Base-by-base conservation (phyloP, 768 basidiomycete genomes). In the Trametopsis cervina region DNA sequence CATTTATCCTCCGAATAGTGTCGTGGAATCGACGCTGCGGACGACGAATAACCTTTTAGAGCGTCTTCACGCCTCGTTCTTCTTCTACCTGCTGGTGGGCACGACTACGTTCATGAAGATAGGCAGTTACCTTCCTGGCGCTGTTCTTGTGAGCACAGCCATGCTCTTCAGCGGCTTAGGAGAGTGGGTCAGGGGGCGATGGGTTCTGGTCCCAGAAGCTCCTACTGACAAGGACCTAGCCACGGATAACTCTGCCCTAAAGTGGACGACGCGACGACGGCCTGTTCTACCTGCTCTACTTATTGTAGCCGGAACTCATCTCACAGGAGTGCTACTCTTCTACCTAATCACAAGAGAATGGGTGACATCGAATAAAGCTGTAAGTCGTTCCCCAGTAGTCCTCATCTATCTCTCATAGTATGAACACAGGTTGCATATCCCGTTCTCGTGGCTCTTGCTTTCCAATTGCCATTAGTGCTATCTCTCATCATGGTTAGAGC, bases 61-160 rank as follows among this genome's bases (percentile, higher is more conserved):
- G 61, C 82, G 96, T 13, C 79, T 98, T 18, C 96, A 99, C 63
- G 94, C 94, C 1, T 98, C 95, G 0, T 94, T 95, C 67, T 97
- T 98, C 72, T 93, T 98, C 69, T 98, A 94, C 68, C 72, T 98
- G 52, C 68, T 91, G 50, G 76, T 85, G 12, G 69, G 69, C 33
- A 73, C 81, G 1, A 70, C 66, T 4, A 75, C 73, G 1, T 96
- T 95, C 68, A 76, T 91, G 56, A 89, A 94, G 61, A 91, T 98
- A 23, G 94, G 93, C 2, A 79, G 73, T 57, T 99, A 90, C 65
- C 74, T 99, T 5, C 94, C 95, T 0, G 89, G 89, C 47, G 89
- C 80, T 0, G 75, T 98, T 29, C 63, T 97, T 2, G 75, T 96
- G 46, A 88, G 89, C 29, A 76, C 89, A 11, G 85, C 83, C 0